phyloP scores from a whole-genome alignment of 2,329 filamentous ascomycete genomes.

The Chaetomiaceae sp. region DNA sequence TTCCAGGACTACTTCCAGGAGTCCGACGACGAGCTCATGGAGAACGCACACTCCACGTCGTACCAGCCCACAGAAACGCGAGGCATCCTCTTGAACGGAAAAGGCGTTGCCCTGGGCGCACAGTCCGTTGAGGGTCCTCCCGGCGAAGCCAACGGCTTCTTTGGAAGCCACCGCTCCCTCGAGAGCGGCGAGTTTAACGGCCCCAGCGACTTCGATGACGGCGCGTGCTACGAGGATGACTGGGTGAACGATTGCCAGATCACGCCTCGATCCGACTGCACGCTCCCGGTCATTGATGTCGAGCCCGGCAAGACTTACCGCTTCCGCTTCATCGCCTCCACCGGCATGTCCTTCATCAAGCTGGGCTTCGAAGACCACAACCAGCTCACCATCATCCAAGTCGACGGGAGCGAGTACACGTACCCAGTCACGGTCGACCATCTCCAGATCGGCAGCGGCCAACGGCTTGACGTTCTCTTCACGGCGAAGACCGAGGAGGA shows the following conservation, averaged over 20 bases:
- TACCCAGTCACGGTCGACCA: conserved; percentile 42
- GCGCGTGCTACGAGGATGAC: background rate
- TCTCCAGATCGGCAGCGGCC: conserved; percentile 54
- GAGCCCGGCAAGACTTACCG: conserved; percentile 58
- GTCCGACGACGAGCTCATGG: conserved; percentile 48
- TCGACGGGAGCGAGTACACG: conserved; percentile 54
- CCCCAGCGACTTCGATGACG: background rate
- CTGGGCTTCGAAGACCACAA: conserved; percentile 55
- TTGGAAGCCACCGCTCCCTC: conserved; percentile 13
- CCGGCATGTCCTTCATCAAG: conserved; percentile 50
- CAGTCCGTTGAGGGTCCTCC: conserved; percentile 15
- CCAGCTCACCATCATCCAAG: conserved; percentile 55
- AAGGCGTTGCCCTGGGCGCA: conserved; percentile 40
- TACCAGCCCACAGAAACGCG: too few relatives aligned
- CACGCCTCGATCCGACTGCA: conserved; percentile 34
- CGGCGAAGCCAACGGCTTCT: conserved; percentile 15
- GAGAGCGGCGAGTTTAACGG: background rate
- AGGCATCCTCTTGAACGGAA: conserved; percentile 44
- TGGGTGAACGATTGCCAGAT: background rate
- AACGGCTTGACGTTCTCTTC: conserved; percentile 57
- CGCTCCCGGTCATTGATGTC: conserved; percentile 51
- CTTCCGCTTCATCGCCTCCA: conserved; percentile 55
- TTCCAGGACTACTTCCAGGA: conserved; percentile 55
- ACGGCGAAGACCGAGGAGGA: conserved; percentile 47
- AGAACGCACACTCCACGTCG: conserved; percentile 38